Base-by-base conservation (phyloP, 139 green algal genomes). In the Chlamydomonas sp. region DNA sequence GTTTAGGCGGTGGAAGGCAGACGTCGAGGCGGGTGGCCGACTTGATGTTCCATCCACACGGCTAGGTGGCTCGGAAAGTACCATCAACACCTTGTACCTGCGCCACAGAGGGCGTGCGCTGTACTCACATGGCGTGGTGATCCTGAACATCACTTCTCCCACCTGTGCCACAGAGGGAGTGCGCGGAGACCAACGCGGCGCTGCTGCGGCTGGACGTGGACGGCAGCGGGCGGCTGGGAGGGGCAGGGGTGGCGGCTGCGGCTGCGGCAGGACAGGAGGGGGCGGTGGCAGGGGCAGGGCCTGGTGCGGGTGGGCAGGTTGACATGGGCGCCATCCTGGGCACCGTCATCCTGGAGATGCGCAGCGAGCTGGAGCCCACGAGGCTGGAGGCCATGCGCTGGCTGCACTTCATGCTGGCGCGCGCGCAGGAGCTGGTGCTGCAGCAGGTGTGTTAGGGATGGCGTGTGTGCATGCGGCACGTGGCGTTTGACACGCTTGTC, bases 321-420 rank as follows among this genome's bases (percentile, higher is more conserved):
- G 92, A 95, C 81, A 93, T 90, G 20, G 82, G 57, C 8, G 90
- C 93, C 49, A 92, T 96, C 64, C 90, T 97, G 76, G 92, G 82
- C 12, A 88, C 90, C 67, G 89, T 96, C 72, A 92, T 89, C 80
- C 77, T 84, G 7, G 91, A 95, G 89, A 87, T 96, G 86, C 83
- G 86, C 73, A 95, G 91, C 61, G 85, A 93, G 83, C 79, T 89
- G 66, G 97, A 99, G 91, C 77, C 92, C 5, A 94, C 93, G 31
- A 90, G 96, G 79, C 92, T 98, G 49, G 96, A 96, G 76, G 96
- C 97, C 4, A 93, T 99, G 57, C 92, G 94, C 59, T 99, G 96
- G 92, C 83, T 95, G 57, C 85, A 92, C 71, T 90, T 92, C 71
- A 84, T 95, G 80, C 80, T 92, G 84, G 77, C 80, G 61, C 71